Conservation (phyloP, 2,329 filamentous ascomycete species). For the Juglanconis sp. region DNA sequence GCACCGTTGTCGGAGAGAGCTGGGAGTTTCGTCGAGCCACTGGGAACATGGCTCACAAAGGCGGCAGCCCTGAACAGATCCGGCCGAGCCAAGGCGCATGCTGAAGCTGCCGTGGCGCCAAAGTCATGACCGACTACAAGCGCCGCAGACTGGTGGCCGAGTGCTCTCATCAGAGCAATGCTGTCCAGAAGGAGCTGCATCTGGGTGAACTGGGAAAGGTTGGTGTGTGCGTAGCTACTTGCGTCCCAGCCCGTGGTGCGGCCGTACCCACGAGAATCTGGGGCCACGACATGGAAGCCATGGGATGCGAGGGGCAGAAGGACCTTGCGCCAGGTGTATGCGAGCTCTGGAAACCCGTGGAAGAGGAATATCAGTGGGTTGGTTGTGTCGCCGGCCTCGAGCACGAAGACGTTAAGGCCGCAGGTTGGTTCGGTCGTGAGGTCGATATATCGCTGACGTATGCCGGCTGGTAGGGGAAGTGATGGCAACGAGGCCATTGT, state of each 20-base stretch:
- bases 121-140: constrained; percentile 60
- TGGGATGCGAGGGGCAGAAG: constrained; percentile 54
- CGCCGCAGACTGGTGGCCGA: constrained; percentile 54
- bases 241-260: constrained; percentile 62
- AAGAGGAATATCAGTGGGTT: constrained; percentile 58
- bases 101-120: constrained; percentile 56
- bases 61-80: constrained; percentile 62
- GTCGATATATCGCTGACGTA: constrained; percentile 55
- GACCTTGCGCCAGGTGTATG: constrained; percentile 66
- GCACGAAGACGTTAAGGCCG: constrained; percentile 59
- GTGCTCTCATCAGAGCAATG: constrained; percentile 51
- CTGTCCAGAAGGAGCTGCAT: constrained; percentile 7
- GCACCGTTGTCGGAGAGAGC: background rate
- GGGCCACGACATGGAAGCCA: constrained; percentile 64
- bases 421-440: constrained; percentile 37
- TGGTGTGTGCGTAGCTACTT: constrained; percentile 56
- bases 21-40: constrained; percentile 38
- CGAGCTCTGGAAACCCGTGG: constrained; percentile 67
- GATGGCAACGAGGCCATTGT: constrained; percentile 7
- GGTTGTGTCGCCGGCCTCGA: constrained; percentile 46
- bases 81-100: constrained; percentile 56
- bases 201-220: constrained; percentile 42
- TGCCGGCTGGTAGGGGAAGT: constrained; percentile 44
- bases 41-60: constrained; percentile 65
- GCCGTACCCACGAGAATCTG: constrained; percentile 67